Evolutionary conservation across 441 rosid genomes (phyloP).

Genomic region (Bocquillonia castaneifolia): DNA sequence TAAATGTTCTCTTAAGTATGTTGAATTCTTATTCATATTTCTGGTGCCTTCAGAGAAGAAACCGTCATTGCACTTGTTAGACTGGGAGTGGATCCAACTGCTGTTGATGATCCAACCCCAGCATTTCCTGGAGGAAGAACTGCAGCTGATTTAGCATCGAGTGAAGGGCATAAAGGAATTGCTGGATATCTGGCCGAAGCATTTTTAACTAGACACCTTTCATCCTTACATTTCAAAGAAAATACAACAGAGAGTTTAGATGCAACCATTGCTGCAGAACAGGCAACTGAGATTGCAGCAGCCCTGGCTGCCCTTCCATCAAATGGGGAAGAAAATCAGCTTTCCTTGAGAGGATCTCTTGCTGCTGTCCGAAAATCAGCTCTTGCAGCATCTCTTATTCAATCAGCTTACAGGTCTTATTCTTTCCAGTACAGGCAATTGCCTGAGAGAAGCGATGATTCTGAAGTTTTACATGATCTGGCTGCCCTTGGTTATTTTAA

Average conservation of each 20-base stretch:
- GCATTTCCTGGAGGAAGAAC: slow-evolving; percentile 60
- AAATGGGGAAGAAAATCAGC: slow-evolving; percentile 32
- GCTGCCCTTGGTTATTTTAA: slow-evolving; percentile 52
- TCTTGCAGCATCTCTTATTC: slow-evolving; percentile 77
- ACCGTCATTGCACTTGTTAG: slow-evolving; percentile 52
- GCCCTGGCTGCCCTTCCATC: slow-evolving; percentile 26
- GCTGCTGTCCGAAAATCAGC: slow-evolving; percentile 73
- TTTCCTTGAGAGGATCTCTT: slow-evolving; percentile 59
- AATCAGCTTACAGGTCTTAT: slow-evolving; percentile 51
- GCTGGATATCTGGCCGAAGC: slow-evolving; percentile 76
- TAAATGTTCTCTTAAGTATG: background rate
- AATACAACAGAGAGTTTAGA: slow-evolving; percentile 21
- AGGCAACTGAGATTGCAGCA: slow-evolving; percentile 31
- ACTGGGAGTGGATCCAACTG: slow-evolving; percentile 61
- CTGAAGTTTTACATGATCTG: slow-evolving; percentile 47
- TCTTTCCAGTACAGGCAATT: slow-evolving; percentile 54
- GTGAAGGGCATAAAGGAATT: slow-evolving; percentile 69
- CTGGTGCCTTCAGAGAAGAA: slow-evolving; percentile 51
- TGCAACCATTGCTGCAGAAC: slow-evolving; percentile 30
- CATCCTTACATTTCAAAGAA: slow-evolving; percentile 38
- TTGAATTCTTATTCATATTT: background rate
- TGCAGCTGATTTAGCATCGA: slow-evolving; percentile 73
- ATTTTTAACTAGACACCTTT: slow-evolving; percentile 46
- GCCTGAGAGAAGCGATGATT: slow-evolving; percentile 29
- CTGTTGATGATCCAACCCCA: slow-evolving; percentile 67